Percentiles rank a stretch among this genome's conserved stretches.
phyloP scores from a whole-genome alignment of 73 alveolate genomes.

The Paramecium octaurelia region DNA sequence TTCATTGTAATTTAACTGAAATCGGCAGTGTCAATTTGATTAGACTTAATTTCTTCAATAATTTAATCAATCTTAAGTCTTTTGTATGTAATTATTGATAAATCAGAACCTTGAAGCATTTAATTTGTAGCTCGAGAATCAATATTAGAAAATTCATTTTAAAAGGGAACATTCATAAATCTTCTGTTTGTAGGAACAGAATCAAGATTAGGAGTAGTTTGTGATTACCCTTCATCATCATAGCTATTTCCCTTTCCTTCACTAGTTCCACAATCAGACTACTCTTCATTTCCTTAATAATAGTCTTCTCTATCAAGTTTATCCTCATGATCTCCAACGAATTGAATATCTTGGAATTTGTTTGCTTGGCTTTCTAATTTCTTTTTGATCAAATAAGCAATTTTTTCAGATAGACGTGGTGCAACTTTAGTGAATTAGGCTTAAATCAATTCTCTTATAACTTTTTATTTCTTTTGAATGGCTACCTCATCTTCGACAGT shows the following conservation, averaged over 20 bases:
- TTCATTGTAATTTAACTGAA: conserved; percentile 24
- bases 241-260: not conserved
- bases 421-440: not conserved
- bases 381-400: not conserved
- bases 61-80: not conserved
- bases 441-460: not conserved
- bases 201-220: not conserved
- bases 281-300: not conserved
- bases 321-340: not conserved
- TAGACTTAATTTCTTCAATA: not conserved
- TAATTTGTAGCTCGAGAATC: not conserved
- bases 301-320: not conserved
- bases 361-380: not conserved
- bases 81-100: not conserved
- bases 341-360: not conserved
- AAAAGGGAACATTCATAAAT: not conserved
- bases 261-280: not conserved
- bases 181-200: not conserved
- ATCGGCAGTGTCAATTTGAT: not conserved
- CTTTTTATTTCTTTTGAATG: not conserved
- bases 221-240: not conserved
- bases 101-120: not conserved
- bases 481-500: not conserved
- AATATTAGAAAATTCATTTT: not conserved
- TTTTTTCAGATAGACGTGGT: conserved; percentile 11